Base-by-base conservation (phyloP, 1,139 yeast genomes). In the Groenewaldozyma auringiensis region DNA sequence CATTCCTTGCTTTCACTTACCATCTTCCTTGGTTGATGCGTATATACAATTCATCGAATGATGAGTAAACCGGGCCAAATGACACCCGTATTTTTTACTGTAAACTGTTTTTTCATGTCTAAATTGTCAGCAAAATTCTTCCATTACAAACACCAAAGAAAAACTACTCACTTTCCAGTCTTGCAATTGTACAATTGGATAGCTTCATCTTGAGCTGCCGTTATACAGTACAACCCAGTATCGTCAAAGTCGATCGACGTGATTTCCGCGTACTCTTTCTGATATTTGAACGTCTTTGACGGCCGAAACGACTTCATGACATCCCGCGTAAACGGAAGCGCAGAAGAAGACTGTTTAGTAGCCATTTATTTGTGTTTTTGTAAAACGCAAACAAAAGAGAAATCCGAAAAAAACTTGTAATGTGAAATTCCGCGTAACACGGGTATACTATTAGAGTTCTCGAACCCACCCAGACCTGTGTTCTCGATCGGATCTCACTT, bases 31-130 rank as follows among this genome's bases (percentile, higher is more conserved):
- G 0, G 97, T 86, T 2, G 96, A 83, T 1, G 95, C 89, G 60
- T 85, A 87, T 3, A 92, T 69, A 57, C 94, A 82, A 54, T 83
- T 79, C 47, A 79, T 73, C 38, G 79, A 82, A 40, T 76, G 74
- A 58, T 87, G 95, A 0, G 96, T 81, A 63, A 92, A 92, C 42
- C 80, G 72, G 1, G 96, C 96, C 37, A 86, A 66, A 59, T 86
- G 88, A 47, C 89, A 87, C 0, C 99, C 98, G 57, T 92, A 92
- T 60, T 92, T 92, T 65, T 87, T 92, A 21, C 94, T 82, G 53
- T 79, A 83, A 3, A 86, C 74, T 4, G 87, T 79, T 45, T 60
- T 58, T 29, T 51, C 54, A 45, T 60, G 65, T 35, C 54, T 50
- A 22, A 13, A 4, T 8, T 17, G 21, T 20, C 2, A 22, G 21